A percentile compares a stretch with the other conserved stretches of the same genome.
Evolutionary conservation across 495 filamentous ascomycete species (phyloP).

Genomic region (Parathielavia hyrcaniae): DNA sequence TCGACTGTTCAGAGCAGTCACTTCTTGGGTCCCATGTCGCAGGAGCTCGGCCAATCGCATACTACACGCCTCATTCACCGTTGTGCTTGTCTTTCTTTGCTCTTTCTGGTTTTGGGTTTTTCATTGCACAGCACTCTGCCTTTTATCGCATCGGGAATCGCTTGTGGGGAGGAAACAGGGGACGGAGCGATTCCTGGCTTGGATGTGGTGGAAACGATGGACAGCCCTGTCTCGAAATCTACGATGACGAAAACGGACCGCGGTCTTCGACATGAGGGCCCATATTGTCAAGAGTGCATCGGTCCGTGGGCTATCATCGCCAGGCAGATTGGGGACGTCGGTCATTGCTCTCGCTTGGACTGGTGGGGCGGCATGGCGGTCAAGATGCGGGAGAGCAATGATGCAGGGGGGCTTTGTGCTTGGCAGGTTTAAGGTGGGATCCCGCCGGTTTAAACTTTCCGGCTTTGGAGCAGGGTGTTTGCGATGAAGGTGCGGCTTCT

Average conservation of each 20-base stretch:
- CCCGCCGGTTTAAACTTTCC: neutral
- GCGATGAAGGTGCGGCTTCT: neutral
- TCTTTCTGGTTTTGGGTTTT: constrained; percentile 23
- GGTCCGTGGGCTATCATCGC: neutral
- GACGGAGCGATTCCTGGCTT: constrained; percentile 26
- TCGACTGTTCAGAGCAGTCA: neutral
- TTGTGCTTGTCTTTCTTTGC: constrained; percentile 16
- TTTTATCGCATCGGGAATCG: constrained; percentile 33
- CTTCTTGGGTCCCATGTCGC: constrained; percentile 11
- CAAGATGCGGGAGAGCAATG: neutral
- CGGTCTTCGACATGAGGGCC: neutral
- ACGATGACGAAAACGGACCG: constrained; percentile 1
- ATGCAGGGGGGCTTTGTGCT: neutral
- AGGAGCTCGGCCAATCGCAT: constrained; percentile 17
- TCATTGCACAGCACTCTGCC: constrained; percentile 22
- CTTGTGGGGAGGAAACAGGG: constrained; percentile 41
- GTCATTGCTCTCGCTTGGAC: neutral
- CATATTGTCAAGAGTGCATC: neutral
- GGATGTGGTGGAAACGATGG: constrained; percentile 3
- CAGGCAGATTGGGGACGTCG: neutral
- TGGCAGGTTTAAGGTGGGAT: too few species aligned
- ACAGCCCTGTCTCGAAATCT: neutral
- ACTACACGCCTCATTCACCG: constrained; percentile 14
- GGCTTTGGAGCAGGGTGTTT: neutral
- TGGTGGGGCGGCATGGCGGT: neutral